A percentile compares a stretch with the other conserved stretches of the same genome.
phyloP scores from a whole-genome alignment of 805 yeast genomes.

The Schwanniomyces vanrijiae region DNA sequence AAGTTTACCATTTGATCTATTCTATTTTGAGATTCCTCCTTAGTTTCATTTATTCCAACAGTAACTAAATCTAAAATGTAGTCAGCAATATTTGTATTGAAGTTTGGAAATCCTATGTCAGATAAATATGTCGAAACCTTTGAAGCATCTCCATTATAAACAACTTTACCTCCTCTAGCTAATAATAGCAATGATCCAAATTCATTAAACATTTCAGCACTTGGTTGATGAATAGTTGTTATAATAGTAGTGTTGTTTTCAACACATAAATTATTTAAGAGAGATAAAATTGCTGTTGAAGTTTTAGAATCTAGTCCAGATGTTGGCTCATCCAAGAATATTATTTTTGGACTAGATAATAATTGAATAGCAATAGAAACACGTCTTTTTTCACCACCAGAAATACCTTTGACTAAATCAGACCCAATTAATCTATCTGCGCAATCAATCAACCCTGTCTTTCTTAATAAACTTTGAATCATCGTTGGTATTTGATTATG shows the following conservation, averaged over 20 bases:
- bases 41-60: constrained; percentile 26
- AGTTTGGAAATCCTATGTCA: constrained; percentile 53
- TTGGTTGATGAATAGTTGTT: constrained; percentile 83
- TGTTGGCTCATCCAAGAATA: constrained; percentile 85
- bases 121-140: constrained; percentile 50
- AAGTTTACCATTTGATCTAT: constrained; percentile 22
- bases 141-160: constrained; percentile 60
- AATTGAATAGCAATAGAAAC: constrained; percentile 81
- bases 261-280: constrained; percentile 55
- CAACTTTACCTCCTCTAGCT: constrained; percentile 71
- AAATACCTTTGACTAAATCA: constrained; percentile 38
- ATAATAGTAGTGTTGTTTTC: constrained; percentile 65
- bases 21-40: constrained; percentile 18
- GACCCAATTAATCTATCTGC: constrained; percentile 61
- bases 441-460: constrained; percentile 71
- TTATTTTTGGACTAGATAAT: constrained; percentile 65
- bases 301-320: constrained; percentile 85
- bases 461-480: constrained; percentile 59
- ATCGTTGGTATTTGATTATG: constrained; percentile 43
- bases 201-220: constrained; percentile 57
- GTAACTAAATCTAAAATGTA: constrained; percentile 70
- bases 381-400: constrained; percentile 68
- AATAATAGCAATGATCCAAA: constrained; percentile 74
- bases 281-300: constrained; percentile 62
- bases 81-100: constrained; percentile 71